phyloP scores from a whole-genome alignment of 345 rosid genomes.

The Gossypium mustelinum region DNA sequence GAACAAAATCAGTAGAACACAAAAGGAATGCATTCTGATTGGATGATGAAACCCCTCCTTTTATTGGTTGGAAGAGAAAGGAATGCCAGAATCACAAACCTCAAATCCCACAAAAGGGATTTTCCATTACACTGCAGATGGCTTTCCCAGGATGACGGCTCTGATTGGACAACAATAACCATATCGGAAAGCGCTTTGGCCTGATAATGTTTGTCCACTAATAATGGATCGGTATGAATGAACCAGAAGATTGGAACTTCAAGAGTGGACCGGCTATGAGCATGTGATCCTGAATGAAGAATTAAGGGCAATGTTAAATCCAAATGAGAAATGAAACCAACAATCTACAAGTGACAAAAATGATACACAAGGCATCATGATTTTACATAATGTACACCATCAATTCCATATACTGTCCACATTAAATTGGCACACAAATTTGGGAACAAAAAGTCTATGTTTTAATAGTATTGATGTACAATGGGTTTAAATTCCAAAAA shows the following conservation, averaged over 20 bases:
- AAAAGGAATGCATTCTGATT: neutral
- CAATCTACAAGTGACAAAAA: neutral
- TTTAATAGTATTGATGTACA: neutral
- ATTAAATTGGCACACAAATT: neutral
- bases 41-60: neutral
- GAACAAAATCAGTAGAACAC: slow-evolving; percentile 4
- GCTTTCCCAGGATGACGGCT: slow-evolving; percentile 92
- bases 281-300: slow-evolving; percentile 71
- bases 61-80: neutral
- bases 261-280: slow-evolving; percentile 84
- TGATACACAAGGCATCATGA: neutral
- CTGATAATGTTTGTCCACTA: slow-evolving; percentile 93
- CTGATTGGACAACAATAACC: slow-evolving; percentile 92
- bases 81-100: slow-evolving; percentile 38
- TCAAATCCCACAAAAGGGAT: slow-evolving; percentile 87
- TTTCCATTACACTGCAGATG: slow-evolving; percentile 94
- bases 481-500: neutral
- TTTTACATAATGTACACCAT: neutral
- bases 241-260: slow-evolving; percentile 99
- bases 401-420: neutral
- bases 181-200: slow-evolving; percentile 93
- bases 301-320: slow-evolving; percentile 25
- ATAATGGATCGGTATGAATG: slow-evolving; percentile 71
- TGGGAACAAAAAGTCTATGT: neutral
- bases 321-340: slow-evolving; percentile 3